Percentiles rank a stretch among this genome's conserved stretches.
phyloP scores from a whole-genome alignment of 768 basidiomycete species.

The Phanerodontia chrysosporium region DNA sequence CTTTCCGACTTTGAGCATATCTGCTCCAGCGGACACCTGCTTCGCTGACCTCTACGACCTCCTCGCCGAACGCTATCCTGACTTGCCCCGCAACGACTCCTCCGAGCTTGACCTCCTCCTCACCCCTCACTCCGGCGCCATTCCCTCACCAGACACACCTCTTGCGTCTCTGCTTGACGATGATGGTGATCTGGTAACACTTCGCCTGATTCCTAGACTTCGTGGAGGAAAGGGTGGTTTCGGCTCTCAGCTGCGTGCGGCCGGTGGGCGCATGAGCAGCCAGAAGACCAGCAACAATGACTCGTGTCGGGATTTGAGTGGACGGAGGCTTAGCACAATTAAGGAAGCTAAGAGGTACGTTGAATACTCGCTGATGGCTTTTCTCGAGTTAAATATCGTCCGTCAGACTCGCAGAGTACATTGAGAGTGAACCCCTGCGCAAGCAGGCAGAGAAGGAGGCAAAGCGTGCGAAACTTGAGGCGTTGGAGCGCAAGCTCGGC shows the following conservation, averaged over 20 bases:
- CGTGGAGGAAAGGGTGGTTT: constrained; percentile 97
- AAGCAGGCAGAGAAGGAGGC: constrained; percentile 75
- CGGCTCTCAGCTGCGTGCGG: constrained; percentile 92
- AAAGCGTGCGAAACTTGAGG: constrained; percentile 78
- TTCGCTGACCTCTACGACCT: constrained; percentile 39
- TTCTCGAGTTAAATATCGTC: neutral
- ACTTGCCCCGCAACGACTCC: constrained; percentile 33
- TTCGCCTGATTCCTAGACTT: constrained; percentile 72
- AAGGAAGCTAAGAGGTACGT: constrained; percentile 93
- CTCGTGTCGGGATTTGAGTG: constrained; percentile 88
- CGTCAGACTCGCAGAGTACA: constrained; percentile 72
- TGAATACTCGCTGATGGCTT: neutral
- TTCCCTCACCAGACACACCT: constrained; percentile 25
- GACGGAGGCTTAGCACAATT: constrained; percentile 85
- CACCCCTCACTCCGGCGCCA: constrained; percentile 34
- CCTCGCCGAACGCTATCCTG: constrained; percentile 42
- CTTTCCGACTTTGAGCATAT: constrained; percentile 51
- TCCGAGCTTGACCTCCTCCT: constrained; percentile 35
- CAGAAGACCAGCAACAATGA: constrained; percentile 96
- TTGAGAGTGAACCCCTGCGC: constrained; percentile 80
- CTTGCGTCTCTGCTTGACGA: constrained; percentile 33
- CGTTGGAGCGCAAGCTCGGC: constrained; percentile 79
- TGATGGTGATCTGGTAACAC: constrained; percentile 41
- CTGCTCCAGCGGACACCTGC: constrained; percentile 36
- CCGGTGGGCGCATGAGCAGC: constrained; percentile 95